Evolutionary conservation across 805 yeast genomes (phyloP), one percentile per base, ranked within the genome.

Genomic region (Torulaspora quercuum): DNA sequence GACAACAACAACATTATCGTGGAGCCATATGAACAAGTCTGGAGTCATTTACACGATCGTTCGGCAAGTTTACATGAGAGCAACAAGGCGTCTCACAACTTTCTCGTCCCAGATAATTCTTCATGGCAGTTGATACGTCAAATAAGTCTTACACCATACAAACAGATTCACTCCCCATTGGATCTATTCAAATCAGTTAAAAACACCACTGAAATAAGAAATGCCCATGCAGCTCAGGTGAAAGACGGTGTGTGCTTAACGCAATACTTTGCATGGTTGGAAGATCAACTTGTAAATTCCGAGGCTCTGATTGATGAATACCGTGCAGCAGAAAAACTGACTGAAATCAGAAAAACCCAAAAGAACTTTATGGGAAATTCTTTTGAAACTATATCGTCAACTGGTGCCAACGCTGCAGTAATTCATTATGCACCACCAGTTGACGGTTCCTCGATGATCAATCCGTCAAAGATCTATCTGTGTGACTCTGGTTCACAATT

Each of bases 401-500:
- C 85, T 0, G 95, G 92, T 8, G 63, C 83, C 5, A 84, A 84
- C 53, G 79, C 85, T 1, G 79, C 92, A 0, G 68, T 84, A 6
- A 80, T 82, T 37, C 94, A 84, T 53, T 84, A 84, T 53, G 70
- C 81, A 0, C 94, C 95, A 19, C 71, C 80, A 1, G 64, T 64
- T 19, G 80, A 73, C 8, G 68, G 73, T 12, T 72, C 75, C 36
- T 66, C 82, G 1, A 59, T 72, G 39, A 76, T 92, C 41, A 80
- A 83, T 52, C 79, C 82, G 6, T 61, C 72, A 13, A 74, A 80
- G 39, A 73, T 88, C 2, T 88, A 82, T 49, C 67, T 92, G 44
- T 68, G 85, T 42, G 98, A 92, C 59, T 77, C 95, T 2, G 98
- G 98, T 3, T 85, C 92, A 0, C 98, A 92, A 52, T 90, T 76